Conservation (phyloP, 2,329 filamentous ascomycete species). For the Xylaria sp. region DNA sequence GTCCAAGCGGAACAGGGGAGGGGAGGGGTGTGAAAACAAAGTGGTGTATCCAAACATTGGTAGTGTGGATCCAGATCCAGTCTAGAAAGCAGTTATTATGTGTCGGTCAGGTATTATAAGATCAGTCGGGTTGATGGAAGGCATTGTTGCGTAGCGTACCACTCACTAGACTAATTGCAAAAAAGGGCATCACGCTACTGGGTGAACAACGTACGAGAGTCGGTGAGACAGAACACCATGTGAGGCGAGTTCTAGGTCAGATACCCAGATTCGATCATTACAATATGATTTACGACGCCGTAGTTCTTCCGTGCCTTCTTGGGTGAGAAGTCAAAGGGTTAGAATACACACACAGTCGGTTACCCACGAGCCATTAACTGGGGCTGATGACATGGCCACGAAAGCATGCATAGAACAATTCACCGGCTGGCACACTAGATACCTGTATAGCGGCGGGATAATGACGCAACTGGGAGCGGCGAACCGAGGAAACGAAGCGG, state of each 20-base stretch:
- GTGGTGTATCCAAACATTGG: constrained; percentile 43
- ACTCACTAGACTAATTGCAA: constrained; percentile 44
- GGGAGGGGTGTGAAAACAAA: constrained; percentile 43
- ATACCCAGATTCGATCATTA: constrained; percentile 23
- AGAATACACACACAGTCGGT: constrained; percentile 45
- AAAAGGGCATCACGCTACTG: constrained; percentile 38
- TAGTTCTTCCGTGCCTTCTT: constrained; percentile 4
- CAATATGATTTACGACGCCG: constrained; percentile 25
- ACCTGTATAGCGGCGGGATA: constrained; percentile 43
- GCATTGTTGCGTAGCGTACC: constrained; percentile 45
- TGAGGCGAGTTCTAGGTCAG: constrained; percentile 32
- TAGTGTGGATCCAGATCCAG: constrained; percentile 46
- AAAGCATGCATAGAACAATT: constrained; percentile 58
- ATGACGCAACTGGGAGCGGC: constrained; percentile 47
- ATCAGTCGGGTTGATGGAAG: constrained; percentile 43
- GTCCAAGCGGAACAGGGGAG: constrained; percentile 34
- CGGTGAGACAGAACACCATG: constrained; percentile 40
- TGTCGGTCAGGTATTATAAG: constrained; percentile 49
- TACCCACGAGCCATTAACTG: constrained; percentile 52
- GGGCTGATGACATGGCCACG: constrained; percentile 55
- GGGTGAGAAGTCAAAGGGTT: constrained; percentile 39
- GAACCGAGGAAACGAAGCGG: constrained; percentile 43
- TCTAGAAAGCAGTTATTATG: constrained; percentile 46
- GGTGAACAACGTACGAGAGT: constrained; percentile 44
- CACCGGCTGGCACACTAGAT: constrained; percentile 48